Conservation (phyloP, 2,329 filamentous ascomycete genomes). For the Tolypocladium ovalisporum region DNA sequence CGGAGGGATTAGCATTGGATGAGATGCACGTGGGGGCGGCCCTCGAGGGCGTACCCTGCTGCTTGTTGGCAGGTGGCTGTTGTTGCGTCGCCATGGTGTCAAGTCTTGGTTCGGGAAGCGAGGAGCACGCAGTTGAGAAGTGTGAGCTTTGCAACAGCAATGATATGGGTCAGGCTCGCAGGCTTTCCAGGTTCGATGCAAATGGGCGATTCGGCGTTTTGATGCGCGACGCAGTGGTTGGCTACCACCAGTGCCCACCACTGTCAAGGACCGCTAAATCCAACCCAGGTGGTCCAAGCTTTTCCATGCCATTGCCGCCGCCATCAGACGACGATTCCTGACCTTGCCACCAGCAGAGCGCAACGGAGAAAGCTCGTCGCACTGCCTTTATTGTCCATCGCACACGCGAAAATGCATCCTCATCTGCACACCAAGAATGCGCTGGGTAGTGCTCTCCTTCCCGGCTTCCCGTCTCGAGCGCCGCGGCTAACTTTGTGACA, state of each 20-base stretch:
- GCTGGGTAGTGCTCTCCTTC: constrained; percentile 44
- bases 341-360: not conserved
- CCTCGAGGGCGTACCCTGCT: constrained; percentile 48
- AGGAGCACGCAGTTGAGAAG: not conserved
- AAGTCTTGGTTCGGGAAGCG: not conserved
- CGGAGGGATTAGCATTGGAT: constrained; percentile 2
- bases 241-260: constrained; percentile 2
- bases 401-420: constrained; percentile 68
- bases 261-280: not conserved
- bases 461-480: not conserved
- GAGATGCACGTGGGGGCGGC: constrained; percentile 2
- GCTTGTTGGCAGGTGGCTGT: constrained; percentile 53
- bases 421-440: constrained; percentile 93
- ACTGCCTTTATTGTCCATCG: not conserved
- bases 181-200: not conserved
- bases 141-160: not conserved
- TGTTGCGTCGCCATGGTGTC: constrained; percentile 33
- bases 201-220: not conserved
- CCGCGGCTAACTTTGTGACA: constrained; percentile 9
- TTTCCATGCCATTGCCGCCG: constrained; percentile 7
- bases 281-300: constrained; percentile 18
- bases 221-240: not conserved
- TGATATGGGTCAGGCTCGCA: not conserved
- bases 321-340: not conserved
- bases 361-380: not conserved